Evolutionary conservation across 2,329 filamentous ascomycete species (phyloP).

Genomic region (Ascochyta clinopodiicola): DNA sequence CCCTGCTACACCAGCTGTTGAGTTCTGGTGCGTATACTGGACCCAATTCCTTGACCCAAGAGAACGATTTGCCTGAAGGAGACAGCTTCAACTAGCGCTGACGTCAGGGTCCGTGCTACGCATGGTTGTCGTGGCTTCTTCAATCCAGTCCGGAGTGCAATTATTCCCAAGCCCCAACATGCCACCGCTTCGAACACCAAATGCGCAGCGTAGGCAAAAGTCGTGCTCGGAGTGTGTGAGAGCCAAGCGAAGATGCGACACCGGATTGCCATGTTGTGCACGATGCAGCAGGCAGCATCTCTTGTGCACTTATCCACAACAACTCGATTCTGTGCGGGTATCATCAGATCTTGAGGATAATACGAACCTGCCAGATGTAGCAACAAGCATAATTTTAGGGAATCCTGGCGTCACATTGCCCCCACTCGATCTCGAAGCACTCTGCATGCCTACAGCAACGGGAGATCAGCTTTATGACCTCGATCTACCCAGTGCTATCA

Average conservation of each 20-base stretch:
- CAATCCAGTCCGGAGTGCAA: too few relatives aligned
- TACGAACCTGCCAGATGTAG: conserved; percentile 18
- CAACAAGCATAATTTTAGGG: conserved; percentile 38
- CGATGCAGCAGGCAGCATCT: conserved; percentile 60
- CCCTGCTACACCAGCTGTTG: background rate
- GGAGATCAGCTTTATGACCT: conserved; percentile 5
- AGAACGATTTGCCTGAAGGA: background rate
- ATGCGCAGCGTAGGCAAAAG: conserved; percentile 53
- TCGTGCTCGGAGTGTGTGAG: conserved; percentile 64
- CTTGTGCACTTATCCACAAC: conserved; percentile 54
- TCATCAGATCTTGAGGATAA: conserved; percentile 18
- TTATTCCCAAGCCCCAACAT: conserved; percentile 31
- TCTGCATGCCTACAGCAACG: conserved; percentile 3
- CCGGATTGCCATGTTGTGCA: conserved; percentile 58
- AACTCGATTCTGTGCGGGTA: conserved; percentile 16
- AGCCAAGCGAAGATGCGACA: conserved; percentile 64
- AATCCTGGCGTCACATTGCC: background rate
- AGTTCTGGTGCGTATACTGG: background rate
- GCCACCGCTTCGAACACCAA: conserved; percentile 47
- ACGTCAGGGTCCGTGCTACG: conserved; percentile 2
- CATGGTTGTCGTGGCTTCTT: background rate
- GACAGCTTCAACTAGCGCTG: conserved; percentile 5
- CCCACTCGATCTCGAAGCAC: conserved; percentile 11
- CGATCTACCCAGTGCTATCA: conserved; percentile 41
- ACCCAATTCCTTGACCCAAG: background rate